Evolutionary conservation across 2,329 filamentous ascomycete species (phyloP).

Genomic region (Zarea fungicola): DNA sequence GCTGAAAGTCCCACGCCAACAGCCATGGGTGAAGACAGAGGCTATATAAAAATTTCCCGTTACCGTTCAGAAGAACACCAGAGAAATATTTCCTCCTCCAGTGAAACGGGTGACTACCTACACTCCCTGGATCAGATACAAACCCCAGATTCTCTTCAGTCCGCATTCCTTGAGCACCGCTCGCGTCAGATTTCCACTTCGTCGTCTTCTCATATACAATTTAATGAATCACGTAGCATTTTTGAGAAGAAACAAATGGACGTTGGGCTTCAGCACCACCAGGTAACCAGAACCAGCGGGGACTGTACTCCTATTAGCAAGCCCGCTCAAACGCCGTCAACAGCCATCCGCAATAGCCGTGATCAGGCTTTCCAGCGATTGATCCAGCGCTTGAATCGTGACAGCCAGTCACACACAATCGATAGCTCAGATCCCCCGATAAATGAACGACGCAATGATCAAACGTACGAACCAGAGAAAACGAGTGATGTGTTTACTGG

Average conservation of each 20-base stretch:
- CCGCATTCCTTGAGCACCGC: not conserved
- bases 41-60: not conserved
- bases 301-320: not conserved
- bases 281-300: not conserved
- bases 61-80: not conserved
- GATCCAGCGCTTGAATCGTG: slow-evolving; percentile 3
- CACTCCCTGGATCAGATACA: not conserved
- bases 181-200: not conserved
- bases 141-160: not conserved
- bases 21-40: not conserved
- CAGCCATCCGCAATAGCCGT: slow-evolving; percentile 1
- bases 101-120: not conserved
- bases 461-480: not conserved
- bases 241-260: not conserved
- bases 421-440: not conserved
- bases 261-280: too few relatives aligned
- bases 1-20: slow-evolving; percentile 3
- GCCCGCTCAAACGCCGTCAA: not conserved
- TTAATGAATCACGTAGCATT: not conserved
- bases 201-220: not conserved
- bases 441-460: not conserved
- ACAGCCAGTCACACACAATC: not conserved
- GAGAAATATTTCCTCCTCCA: not conserved
- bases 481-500: not conserved
- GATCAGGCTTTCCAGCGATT: slow-evolving; percentile 8